Conservation (phyloP, 2,329 filamentous ascomycete species). For the Colletotrichum sp. region DNA sequence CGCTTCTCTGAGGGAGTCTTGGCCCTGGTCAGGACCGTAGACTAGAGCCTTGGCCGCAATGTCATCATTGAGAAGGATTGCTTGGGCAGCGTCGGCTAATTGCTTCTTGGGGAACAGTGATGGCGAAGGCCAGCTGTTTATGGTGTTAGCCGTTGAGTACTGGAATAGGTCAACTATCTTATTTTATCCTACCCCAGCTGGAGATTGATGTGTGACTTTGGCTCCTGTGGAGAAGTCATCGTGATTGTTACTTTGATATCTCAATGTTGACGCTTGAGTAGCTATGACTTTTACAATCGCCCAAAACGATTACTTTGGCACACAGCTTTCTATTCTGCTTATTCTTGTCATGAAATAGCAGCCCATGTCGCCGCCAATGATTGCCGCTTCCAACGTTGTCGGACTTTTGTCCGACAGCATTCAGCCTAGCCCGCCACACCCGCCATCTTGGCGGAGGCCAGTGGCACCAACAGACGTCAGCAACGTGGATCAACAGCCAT, state of each 20-base stretch:
- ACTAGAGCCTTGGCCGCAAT: background rate
- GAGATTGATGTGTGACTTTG: background rate
- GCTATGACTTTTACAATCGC: no score
- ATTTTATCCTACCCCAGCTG: background rate
- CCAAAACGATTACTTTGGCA: background rate
- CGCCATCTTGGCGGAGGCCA: background rate
- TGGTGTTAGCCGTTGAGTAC: background rate
- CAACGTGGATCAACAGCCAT: background rate
- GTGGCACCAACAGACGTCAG: background rate
- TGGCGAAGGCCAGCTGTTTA: background rate
- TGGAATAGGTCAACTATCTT: background rate
- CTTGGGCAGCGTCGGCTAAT: background rate
- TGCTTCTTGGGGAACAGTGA: background rate
- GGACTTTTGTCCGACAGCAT: background rate
- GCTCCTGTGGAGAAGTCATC: background rate
- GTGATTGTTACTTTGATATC: background rate
- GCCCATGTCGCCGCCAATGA: background rate
- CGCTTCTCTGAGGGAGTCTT: background rate
- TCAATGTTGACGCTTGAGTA: rapidly evolving
- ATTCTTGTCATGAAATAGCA: background rate
- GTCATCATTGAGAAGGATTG: background rate
- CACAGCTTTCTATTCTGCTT: background rate
- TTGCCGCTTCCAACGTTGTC: background rate
- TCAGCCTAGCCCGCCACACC: background rate
- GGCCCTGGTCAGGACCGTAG: background rate